These are phyloP conservation scores for Boletus tomentosulus DNA, from an alignment of 768 basidiomycete genomes.

Conservation along the genomic window DNA sequence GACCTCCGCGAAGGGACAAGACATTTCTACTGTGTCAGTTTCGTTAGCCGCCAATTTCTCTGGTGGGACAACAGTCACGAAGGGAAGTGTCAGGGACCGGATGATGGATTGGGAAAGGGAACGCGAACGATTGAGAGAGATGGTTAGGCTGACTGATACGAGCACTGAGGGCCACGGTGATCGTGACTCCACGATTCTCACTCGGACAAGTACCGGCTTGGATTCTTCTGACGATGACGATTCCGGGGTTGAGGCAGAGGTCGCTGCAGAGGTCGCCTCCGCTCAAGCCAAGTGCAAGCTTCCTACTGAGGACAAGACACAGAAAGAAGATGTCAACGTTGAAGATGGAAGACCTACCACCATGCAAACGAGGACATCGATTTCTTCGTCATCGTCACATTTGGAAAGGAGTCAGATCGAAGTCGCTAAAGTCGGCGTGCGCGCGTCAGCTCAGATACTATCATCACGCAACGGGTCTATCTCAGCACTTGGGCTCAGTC, in stretches of 20 bases:
- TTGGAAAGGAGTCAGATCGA: slow-evolving; percentile 29
- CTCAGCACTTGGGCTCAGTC: slow-evolving; percentile 12
- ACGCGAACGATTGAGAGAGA: slow-evolving; percentile 63
- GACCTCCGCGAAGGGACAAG: slow-evolving; percentile 15
- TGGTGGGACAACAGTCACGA: slow-evolving; percentile 15
- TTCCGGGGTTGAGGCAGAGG: slow-evolving; percentile 24
- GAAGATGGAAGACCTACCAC: slow-evolving; percentile 8
- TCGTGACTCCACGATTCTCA: slow-evolving; percentile 26
- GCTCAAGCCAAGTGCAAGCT: slow-evolving; percentile 4
- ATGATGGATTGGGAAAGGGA: slow-evolving; percentile 77
- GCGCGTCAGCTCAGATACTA: slow-evolving; percentile 27
- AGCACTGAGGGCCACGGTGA: slow-evolving; percentile 38
- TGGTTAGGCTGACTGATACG: slow-evolving; percentile 58
- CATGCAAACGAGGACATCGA: slow-evolving; percentile 11
- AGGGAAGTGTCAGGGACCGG: slow-evolving; percentile 47
- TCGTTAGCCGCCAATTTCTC: slow-evolving; percentile 18
- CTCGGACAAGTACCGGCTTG: slow-evolving; percentile 11
- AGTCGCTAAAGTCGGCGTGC: slow-evolving; percentile 27
- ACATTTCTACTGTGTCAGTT: slow-evolving; percentile 5
- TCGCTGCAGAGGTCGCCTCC: slow-evolving; percentile 19
- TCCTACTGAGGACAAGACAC: neutral
- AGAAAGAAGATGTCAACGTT: neutral
- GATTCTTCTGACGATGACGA: slow-evolving; percentile 27
- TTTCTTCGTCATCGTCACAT: slow-evolving; percentile 19
- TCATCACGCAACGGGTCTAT: slow-evolving; percentile 23